Conservation (phyloP, 345 rosid genomes). For the Gossypium sturtianum region DNA sequence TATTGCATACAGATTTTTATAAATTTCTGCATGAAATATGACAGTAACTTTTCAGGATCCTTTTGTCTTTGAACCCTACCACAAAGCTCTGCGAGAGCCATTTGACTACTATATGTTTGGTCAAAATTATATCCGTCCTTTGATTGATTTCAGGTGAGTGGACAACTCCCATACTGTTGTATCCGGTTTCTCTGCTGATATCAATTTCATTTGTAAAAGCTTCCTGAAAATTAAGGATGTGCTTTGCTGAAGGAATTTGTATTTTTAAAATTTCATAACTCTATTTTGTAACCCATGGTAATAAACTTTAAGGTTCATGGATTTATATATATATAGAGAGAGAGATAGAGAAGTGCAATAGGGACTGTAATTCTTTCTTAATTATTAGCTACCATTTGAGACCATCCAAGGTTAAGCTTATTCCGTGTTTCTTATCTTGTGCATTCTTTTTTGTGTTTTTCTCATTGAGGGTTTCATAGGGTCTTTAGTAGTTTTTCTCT, state of each 20-base stretch:
- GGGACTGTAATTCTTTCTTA: neutral
- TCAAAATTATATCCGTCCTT: constrained; percentile 83
- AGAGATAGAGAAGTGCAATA: neutral
- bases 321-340: neutral
- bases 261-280: neutral
- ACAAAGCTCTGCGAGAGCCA: constrained; percentile 82
- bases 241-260: neutral
- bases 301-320: neutral
- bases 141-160: constrained; percentile 79
- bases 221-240: constrained; percentile 1
- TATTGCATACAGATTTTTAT: constrained; percentile 3
- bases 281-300: neutral
- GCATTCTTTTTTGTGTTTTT: neutral
- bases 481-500: neutral
- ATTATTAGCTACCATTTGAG: neutral
- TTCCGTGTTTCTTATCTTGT: neutral
- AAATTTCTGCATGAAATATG: constrained; percentile 21
- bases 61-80: constrained; percentile 68
- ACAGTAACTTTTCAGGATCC: constrained; percentile 55
- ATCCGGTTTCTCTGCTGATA: neutral
- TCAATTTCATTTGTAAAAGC: constrained; percentile 1
- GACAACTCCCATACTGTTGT: constrained; percentile 5
- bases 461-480: neutral
- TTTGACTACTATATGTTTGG: constrained; percentile 93
- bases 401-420: neutral